Evolutionary conservation across 768 basidiomycete genomes (phyloP).

Genomic region (Agaricus blazei): DNA sequence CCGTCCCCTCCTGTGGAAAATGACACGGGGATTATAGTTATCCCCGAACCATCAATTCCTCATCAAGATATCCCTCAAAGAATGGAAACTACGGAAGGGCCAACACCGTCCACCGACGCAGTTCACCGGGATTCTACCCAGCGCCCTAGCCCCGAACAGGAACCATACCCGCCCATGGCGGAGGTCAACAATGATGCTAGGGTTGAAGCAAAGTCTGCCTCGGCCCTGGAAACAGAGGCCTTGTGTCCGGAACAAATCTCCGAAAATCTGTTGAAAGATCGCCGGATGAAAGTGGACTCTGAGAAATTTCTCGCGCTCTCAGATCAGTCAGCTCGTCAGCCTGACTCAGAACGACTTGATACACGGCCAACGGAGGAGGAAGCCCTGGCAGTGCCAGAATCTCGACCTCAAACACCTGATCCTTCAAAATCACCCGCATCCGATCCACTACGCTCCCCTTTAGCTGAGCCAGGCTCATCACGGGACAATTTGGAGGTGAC

Average conservation of each 20-base stretch:
- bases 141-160: neutral
- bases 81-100: too few relatives aligned
- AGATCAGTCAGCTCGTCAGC: too few relatives aligned
- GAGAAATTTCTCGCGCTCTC: too few relatives aligned
- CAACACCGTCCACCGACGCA: too few relatives aligned
- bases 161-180: neutral
- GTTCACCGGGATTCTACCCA: neutral
- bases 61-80: too few relatives aligned
- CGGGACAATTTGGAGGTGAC: neutral
- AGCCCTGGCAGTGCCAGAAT: neutral
- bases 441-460: conserved; percentile 22
- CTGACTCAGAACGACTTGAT: too few relatives aligned
- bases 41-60: too few relatives aligned
- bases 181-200: neutral
- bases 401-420: conserved; percentile 19
- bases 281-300: too few relatives aligned
- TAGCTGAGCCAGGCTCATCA: neutral
- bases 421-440: conserved; percentile 23
- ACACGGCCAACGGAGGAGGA: neutral
- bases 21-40: too few relatives aligned
- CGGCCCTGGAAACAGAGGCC: too few relatives aligned
- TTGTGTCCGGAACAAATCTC: too few relatives aligned
- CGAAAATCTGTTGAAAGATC: too few relatives aligned
- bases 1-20: neutral
- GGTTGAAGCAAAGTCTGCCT: neutral